Evolutionary conservation across 2,329 filamentous ascomycete species (phyloP).

Genomic region (Exophiala oligosperma): DNA sequence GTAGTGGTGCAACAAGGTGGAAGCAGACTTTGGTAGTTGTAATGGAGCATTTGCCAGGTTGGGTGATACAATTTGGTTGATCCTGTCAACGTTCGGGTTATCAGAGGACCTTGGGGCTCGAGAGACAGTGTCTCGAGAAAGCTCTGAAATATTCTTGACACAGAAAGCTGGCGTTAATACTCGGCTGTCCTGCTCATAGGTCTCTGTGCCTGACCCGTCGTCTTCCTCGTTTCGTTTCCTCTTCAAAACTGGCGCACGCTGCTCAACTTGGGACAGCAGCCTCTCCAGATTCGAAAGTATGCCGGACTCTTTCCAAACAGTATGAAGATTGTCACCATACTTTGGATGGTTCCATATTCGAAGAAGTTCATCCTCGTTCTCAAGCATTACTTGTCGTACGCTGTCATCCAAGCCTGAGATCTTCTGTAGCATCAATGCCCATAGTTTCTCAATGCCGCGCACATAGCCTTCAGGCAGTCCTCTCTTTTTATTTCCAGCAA

Average conservation of each 20-base stretch:
- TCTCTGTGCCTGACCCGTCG: constrained; percentile 26
- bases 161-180: constrained; percentile 9
- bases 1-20: constrained; percentile 56
- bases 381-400: constrained; percentile 39
- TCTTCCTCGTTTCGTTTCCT: constrained; percentile 33
- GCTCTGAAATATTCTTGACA: constrained; percentile 7
- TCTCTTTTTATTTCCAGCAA: constrained; percentile 46
- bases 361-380: constrained; percentile 37
- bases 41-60: not conserved
- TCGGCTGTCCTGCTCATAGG: not conserved
- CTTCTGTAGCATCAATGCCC: constrained; percentile 45
- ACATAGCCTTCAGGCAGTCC: constrained; percentile 49
- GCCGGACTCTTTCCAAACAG: constrained; percentile 45
- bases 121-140: not conserved
- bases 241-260: constrained; percentile 32
- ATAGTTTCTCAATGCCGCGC: constrained; percentile 47
- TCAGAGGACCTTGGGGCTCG: not conserved
- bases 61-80: not conserved
- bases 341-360: constrained; percentile 42
- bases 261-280: constrained; percentile 39
- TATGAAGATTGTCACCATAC: constrained; percentile 44
- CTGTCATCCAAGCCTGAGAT: constrained; percentile 46
- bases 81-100: not conserved
- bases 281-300: constrained; percentile 42
- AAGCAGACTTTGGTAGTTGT: constrained; percentile 51